These are phyloP conservation scores for Liquidambar formosana DNA, from an alignment of 164 flowering plant species.

Conservation along the genomic window DNA sequence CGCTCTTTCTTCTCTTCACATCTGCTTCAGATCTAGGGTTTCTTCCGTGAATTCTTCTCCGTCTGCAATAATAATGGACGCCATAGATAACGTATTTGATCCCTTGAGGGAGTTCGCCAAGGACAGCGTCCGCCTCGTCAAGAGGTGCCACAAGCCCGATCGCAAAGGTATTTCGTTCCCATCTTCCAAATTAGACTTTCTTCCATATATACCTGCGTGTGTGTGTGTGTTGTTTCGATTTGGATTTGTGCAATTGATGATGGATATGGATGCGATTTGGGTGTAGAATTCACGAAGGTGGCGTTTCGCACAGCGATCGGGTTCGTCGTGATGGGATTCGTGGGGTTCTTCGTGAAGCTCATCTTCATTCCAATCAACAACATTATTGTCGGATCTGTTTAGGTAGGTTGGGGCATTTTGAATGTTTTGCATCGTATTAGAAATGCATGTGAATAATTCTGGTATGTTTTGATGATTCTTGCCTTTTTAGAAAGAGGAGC, in stretches of 20 bases:
- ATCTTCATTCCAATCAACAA: constrained; percentile 81
- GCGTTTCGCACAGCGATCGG: constrained; percentile 75
- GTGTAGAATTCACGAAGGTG: constrained; percentile 64
- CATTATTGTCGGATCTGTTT: constrained; percentile 71
- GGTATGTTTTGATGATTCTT: not conserved
- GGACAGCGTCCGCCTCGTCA: constrained; percentile 68
- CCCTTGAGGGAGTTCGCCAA: constrained; percentile 65
- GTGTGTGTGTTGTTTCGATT: not conserved
- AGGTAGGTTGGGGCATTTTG: constrained; percentile 17
- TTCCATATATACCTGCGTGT: too few relatives aligned
- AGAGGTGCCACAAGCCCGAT: constrained; percentile 75
- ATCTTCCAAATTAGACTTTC: not conserved
- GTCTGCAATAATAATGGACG: constrained; percentile 37
- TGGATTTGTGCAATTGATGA: not conserved
- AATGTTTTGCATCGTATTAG: not conserved
- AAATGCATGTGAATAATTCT: not conserved
- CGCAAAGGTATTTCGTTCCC: constrained; percentile 44
- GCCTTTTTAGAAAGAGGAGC: not conserved
- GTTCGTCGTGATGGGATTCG: constrained; percentile 79
- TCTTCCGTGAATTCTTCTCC: not conserved
- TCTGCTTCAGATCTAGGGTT: constrained; percentile 15
- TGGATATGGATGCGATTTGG: not conserved
- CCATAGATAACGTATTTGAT: constrained; percentile 56
- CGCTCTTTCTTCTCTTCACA: too few relatives aligned
- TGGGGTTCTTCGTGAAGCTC: constrained; percentile 75